Percentiles rank a stretch among this genome's conserved stretches.
These are phyloP conservation scores for Chrysoporthe austroafricana DNA, from an alignment of 2,329 filamentous ascomycete species.

Conservation along the genomic window DNA sequence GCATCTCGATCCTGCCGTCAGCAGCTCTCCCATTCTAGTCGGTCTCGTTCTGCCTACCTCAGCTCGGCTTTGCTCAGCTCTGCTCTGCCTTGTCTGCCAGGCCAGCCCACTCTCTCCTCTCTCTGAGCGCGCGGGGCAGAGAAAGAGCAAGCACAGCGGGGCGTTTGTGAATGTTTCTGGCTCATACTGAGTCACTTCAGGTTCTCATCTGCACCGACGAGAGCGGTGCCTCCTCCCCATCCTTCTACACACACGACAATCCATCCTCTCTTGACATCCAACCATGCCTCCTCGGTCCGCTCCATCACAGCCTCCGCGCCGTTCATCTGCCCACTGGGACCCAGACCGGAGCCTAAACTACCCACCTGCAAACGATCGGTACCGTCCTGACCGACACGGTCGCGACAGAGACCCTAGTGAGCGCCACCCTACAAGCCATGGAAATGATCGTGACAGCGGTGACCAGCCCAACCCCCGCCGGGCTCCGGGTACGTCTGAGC, in stretches of 20 bases:
- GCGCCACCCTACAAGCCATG: not conserved
- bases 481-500: not conserved
- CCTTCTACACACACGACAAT: no score
- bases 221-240: not conserved
- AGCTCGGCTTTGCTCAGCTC: no score
- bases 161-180: not conserved
- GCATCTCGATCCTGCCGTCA: no score
- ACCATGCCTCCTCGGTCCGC: not conserved
- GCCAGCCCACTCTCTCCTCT: not conserved
- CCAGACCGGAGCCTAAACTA: not conserved
- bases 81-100: not conserved
- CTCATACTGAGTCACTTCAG: not conserved
- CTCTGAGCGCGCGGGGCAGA: not conserved
- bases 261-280: not conserved
- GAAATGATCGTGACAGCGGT: not conserved
- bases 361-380: not conserved
- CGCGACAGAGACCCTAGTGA: conserved; percentile 24
- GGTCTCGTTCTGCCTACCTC: no score
- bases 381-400: conserved; percentile 8
- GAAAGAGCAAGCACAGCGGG: not conserved
- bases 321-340: not conserved
- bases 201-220: not conserved
- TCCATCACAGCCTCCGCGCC: not conserved
- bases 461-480: not conserved
- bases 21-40: no score